phyloP scores from a whole-genome alignment of 2,329 filamentous ascomycete genomes.

The Alternaria sp. region DNA sequence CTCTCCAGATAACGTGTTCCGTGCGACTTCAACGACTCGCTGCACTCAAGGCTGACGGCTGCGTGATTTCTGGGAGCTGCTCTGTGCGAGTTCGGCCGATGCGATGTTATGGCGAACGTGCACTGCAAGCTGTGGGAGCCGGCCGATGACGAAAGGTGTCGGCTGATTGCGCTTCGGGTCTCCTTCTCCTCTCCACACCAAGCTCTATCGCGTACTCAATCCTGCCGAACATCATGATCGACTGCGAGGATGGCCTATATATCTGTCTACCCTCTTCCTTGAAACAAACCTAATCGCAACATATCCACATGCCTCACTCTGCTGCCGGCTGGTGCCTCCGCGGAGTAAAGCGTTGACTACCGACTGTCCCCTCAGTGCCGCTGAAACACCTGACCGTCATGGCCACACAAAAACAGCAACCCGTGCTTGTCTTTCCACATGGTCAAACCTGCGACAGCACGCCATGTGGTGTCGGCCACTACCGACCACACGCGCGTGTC shows the following conservation, averaged over 20 bases:
- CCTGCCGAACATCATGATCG: neutral
- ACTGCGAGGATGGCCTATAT: neutral
- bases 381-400: constrained; percentile 8
- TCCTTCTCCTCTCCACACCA: constrained; percentile 11
- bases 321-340: constrained; percentile 14
- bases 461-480: neutral
- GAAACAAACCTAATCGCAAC: neutral
- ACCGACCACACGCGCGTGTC: neutral
- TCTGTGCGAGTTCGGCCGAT: constrained; percentile 23
- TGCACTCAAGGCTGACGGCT: constrained; percentile 13
- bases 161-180: constrained; percentile 26
- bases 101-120: constrained; percentile 11
- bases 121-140: constrained; percentile 10
- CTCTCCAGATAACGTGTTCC: constrained; percentile 9
- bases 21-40: constrained; percentile 6
- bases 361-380: neutral
- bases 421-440: neutral
- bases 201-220: neutral
- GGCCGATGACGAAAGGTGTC: constrained; percentile 22
- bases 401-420: neutral
- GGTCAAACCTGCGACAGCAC: constrained; percentile 1
- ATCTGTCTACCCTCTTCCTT: neutral
- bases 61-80: constrained; percentile 10
- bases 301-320: neutral
- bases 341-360: constrained; percentile 16